phyloP scores from a whole-genome alignment of 352 stramenopile genomes.

The Phytophthora ohioensis region DNA sequence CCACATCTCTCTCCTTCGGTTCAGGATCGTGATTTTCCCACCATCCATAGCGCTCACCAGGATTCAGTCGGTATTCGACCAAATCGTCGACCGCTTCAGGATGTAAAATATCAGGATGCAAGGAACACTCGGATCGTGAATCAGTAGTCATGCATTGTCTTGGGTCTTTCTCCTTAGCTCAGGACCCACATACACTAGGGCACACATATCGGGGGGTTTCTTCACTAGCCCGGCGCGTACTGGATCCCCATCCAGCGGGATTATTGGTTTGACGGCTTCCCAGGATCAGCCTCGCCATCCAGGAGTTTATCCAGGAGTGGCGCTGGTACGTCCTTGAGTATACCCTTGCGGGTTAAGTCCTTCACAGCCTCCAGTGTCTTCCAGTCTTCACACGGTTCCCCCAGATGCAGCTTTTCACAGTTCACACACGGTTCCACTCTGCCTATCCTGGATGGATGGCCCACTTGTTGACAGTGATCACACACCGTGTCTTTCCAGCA shows the following conservation, averaged over 20 bases:
- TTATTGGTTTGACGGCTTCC: constrained; percentile 28
- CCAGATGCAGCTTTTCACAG: not conserved
- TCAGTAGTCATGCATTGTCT: constrained; percentile 13
- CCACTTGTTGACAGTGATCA: not conserved
- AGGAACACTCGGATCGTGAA: constrained; percentile 2
- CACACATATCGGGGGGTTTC: constrained; percentile 13
- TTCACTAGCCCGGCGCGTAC: constrained; percentile 15
- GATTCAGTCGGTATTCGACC: not conserved
- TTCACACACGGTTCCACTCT: no score
- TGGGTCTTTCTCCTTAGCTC: not conserved
- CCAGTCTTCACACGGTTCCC: not conserved
- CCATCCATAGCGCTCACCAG: constrained; percentile 18
- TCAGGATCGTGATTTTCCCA: constrained; percentile 12
- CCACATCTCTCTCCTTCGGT: not conserved
- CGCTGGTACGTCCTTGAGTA: not conserved
- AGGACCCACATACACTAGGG: constrained; percentile 26
- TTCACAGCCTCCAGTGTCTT: not conserved
- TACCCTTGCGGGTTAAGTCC: not conserved
- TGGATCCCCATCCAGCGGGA: constrained; percentile 24
- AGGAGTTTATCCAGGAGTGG: not conserved
- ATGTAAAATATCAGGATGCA: not conserved
- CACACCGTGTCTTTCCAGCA: constrained; percentile 6
- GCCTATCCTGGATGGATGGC: not conserved
- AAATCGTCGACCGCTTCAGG: not conserved
- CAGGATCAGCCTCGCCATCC: not conserved